phyloP scores from a whole-genome alignment of 2,329 filamentous ascomycete genomes.

The Trichoderma sp. region DNA sequence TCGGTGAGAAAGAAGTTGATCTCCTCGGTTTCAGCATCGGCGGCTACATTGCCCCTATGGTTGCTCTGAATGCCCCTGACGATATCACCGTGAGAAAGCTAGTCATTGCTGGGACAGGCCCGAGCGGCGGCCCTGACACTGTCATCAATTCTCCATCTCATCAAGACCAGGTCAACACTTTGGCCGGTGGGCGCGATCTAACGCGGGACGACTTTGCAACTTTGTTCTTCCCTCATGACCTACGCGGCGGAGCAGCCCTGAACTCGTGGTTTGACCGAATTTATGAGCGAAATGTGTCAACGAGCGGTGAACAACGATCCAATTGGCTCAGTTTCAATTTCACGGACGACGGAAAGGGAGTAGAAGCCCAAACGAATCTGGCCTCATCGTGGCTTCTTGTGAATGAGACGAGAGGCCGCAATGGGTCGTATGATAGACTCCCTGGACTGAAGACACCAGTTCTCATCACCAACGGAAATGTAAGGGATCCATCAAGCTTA shows the following conservation, averaged over 20 bases:
- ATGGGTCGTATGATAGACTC: neutral
- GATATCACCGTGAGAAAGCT: neutral
- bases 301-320: neutral
- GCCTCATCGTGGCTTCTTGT: neutral
- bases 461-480: neutral
- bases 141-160: neutral
- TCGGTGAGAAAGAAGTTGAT: neutral
- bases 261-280: neutral
- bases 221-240: neutral
- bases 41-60: neutral
- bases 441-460: neutral
- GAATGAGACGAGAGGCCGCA: neutral
- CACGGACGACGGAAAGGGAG: neutral
- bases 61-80: neutral
- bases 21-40: neutral
- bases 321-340: neutral
- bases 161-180: neutral
- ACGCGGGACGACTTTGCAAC: neutral
- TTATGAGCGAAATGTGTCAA: neutral
- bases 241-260: neutral
- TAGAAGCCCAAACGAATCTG: neutral
- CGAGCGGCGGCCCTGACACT: neutral
- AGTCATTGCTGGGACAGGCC: neutral
- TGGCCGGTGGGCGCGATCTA: neutral
- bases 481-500: neutral